Evolutionary conservation across 1,139 yeast species (phyloP), one percentile per base, ranked within the genome.

Genomic region (Saccharomycopsis phalli): DNA sequence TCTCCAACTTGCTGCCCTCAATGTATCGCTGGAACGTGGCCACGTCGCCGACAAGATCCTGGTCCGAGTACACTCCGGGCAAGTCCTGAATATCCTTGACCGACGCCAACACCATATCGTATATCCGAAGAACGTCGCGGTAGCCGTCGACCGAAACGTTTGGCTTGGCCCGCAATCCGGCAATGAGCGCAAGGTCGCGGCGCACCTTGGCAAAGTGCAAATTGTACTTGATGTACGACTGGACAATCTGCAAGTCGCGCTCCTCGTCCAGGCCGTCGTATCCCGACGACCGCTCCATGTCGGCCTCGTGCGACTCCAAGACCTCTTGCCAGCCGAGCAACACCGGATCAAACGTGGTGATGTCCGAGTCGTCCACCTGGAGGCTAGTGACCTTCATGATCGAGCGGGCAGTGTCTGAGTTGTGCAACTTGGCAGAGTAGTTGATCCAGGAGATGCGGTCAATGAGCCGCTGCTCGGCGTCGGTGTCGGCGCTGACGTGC

Each of bases 11-110:
- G 45, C 60, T 52, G 28, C 70, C 61, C 16, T 54, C 50, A 54
- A 66, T 79, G 50, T 62, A 81, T n/a, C 54, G 53, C 27, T 61
- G 62, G 52, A 81, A 59, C 14, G 66, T 55, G 17, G 67, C 71
- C 42, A 87, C 63, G 10, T 82, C 72, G 14, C 62, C 59, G 48
- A 63, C 57, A 42, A 88, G 66, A 26, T 71, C 79, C 42, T 82
- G 93, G 54, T 86, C 95, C 45, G 83, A 82, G 54, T 81, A 77
- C 18, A 88, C 94, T 66, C 97, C 97, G 0, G 96, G 95, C 41
- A 88, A 68, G 47, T 84, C 94, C 53, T 71, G 66, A 37, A 86
- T 60, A 50, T 81, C 80, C 4, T 61, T 61, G 22, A 79, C 59
- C 28, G 74, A 69, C 25, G 63, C 60, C 6, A 70, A 55, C 37